Evolutionary conservation across 1,284 basidiomycete species (phyloP).

Genomic region (Schizophyllum commune): DNA sequence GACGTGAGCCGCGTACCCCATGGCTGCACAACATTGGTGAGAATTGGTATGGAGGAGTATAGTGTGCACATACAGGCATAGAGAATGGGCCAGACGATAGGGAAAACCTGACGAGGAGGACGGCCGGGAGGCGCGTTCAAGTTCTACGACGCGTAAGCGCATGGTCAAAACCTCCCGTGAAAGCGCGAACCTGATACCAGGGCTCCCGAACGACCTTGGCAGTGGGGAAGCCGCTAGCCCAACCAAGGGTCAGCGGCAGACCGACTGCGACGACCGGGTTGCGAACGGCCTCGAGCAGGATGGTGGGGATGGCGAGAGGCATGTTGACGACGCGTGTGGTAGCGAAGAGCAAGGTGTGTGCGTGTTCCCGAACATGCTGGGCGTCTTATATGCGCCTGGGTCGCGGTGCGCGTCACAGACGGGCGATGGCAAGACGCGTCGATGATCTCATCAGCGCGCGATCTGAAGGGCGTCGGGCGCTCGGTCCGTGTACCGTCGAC

Average conservation of each 20-base stretch:
- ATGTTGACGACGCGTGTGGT: background rate
- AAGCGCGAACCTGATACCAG: conserved; percentile 50
- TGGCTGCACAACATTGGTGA: conserved; percentile 27
- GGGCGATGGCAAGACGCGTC: background rate
- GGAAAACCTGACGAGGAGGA: conserved; percentile 46
- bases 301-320: conserved; percentile 27
- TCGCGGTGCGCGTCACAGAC: background rate
- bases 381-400: background rate
- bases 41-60: background rate
- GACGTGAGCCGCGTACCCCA: conserved; percentile 72
- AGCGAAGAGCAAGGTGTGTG: background rate
- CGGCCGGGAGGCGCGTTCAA: conserved; percentile 35
- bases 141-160: conserved; percentile 22
- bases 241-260: conserved; percentile 51
- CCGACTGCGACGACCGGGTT: conserved; percentile 57
- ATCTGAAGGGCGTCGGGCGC: too few relatives aligned
- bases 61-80: conserved; percentile 29
- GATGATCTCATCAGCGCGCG: background rate
- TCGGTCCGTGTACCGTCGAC: too few relatives aligned
- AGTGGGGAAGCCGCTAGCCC: conserved; percentile 43
- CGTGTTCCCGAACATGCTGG: background rate
- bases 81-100: conserved; percentile 53
- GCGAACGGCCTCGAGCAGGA: conserved; percentile 49
- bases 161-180: background rate
- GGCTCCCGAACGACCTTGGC: conserved; percentile 37